These are phyloP conservation scores for Mortierella sp. DNA, from an alignment of 371 early-diverging fungal genomes.

Conservation along the genomic window DNA sequence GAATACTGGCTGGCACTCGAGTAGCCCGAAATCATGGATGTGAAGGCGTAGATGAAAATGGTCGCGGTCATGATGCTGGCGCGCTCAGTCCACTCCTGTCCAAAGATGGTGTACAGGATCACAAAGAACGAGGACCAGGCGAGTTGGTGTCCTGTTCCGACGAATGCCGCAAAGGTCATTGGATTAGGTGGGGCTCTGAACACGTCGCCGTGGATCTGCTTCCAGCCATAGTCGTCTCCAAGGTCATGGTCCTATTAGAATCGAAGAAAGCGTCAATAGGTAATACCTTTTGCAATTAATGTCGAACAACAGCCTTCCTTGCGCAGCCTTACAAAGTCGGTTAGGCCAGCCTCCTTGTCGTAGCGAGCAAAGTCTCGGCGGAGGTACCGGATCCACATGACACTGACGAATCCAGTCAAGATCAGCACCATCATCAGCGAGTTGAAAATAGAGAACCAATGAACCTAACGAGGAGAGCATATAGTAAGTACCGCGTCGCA, in stretches of 20 bases:
- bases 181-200: slow-evolving; percentile 84
- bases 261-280: not conserved
- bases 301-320: too few species aligned
- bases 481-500: not conserved
- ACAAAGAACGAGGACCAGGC: slow-evolving; percentile 72
- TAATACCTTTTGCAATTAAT: not conserved
- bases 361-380: slow-evolving; percentile 86
- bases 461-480: slow-evolving; percentile 66
- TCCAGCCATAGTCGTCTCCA: slow-evolving; percentile 93
- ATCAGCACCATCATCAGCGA: slow-evolving; percentile 89
- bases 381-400: slow-evolving; percentile 76
- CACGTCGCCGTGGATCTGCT: slow-evolving; percentile 90
- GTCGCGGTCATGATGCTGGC: slow-evolving; percentile 85
- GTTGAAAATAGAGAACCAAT: slow-evolving; percentile 90
- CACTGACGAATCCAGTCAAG: slow-evolving; percentile 81
- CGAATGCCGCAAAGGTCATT: slow-evolving; percentile 75
- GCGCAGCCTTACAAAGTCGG: slow-evolving; percentile 73
- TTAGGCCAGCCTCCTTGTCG: slow-evolving; percentile 80
- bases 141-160: slow-evolving; percentile 85
- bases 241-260: slow-evolving; percentile 78
- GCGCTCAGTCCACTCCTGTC: slow-evolving; percentile 82
- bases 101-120: slow-evolving; percentile 79
- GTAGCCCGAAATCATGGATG: slow-evolving; percentile 80
- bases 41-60: slow-evolving; percentile 86
- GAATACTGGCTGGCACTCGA: slow-evolving; percentile 78